Base-by-base conservation (phyloP, 2,329 filamentous ascomycete species). In the Aureobasidium leucospermi region DNA sequence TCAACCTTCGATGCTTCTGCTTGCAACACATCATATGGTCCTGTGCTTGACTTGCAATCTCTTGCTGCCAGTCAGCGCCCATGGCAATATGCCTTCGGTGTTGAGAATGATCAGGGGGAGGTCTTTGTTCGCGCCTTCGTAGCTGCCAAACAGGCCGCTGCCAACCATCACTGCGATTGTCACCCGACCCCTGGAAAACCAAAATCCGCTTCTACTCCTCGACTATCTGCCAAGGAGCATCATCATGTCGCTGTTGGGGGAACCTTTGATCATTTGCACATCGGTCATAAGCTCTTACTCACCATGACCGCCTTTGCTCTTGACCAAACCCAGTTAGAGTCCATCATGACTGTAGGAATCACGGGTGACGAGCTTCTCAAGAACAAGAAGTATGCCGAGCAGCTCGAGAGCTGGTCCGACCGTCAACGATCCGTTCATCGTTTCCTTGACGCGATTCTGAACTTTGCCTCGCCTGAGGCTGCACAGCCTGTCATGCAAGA, bases 231-330 rank as follows among this genome's bases (percentile, higher is more conserved):
- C 2, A 63, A 64, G 28, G 67, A 72, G 43, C 82, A 89, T 70
- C 75, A 78, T 61, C 81, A 83, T 13, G 87, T 95, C 52, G 89
- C 87, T 56, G 83, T 97, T 11, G 94, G 93, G 32, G 94, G 94
- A 9, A 99, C 94, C 0, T 99, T 97, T 74, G 94, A 99, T 72
- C 91, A 97, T 73, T 81, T 99, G 23, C 94, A 99, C 70, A 86
- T 89, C 4, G 94, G 94, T 6, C 94, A 99, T 77, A 99, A 97
- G 75, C 80, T 97, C n/a, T 82, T 99, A 19, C 82, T 99, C 19
- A 91, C 92, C n/a, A 92, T 92, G 62, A 89, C 88, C 0, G 83
- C 86, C 0, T 82, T 96, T 59, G 80, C 90, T 15, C 79, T 88
- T 60, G 82, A 83, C 61, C 76, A 78, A 0, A 65, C 74, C 15